phyloP scores from a whole-genome alignment of 2,329 filamentous ascomycete species.

The Trichoderma sp. region DNA sequence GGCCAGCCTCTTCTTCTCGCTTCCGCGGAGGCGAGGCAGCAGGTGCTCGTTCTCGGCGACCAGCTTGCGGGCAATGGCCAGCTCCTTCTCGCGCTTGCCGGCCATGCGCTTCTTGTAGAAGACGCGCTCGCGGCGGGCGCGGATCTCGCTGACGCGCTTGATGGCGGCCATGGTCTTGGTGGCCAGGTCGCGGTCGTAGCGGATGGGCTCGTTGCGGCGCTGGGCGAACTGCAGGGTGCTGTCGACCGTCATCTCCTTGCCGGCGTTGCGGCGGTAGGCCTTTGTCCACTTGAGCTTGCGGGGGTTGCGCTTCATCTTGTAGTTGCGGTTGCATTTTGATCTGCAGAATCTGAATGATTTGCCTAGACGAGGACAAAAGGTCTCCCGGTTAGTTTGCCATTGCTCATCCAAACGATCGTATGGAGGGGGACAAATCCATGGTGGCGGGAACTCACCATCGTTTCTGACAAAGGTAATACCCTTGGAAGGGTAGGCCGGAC shows the following conservation, averaged over 20 bases:
- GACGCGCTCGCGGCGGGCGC: constrained; percentile 77
- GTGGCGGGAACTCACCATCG: constrained; percentile 39
- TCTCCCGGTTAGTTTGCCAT: background rate
- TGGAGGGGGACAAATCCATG: background rate
- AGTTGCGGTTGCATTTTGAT: constrained; percentile 66
- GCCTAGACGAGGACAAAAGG: constrained; percentile 30
- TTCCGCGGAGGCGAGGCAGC: constrained; percentile 70
- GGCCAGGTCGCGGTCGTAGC: constrained; percentile 93
- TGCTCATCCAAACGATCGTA: background rate
- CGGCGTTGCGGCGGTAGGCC: constrained; percentile 76
- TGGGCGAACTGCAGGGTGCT: constrained; percentile 89
- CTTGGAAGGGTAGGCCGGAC: constrained; percentile 57
- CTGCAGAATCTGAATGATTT: constrained; percentile 61
- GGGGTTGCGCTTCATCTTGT: constrained; percentile 98
- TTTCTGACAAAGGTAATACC: constrained; percentile 56
- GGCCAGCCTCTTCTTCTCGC: constrained; percentile 61
- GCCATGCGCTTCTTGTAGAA: constrained; percentile 95
- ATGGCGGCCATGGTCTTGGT: constrained; percentile 88
- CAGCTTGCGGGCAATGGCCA: constrained; percentile 79
- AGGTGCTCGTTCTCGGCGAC: constrained; percentile 92
- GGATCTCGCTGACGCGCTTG: constrained; percentile 85
- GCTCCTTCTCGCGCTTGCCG: constrained; percentile 81
- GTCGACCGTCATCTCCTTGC: constrained; percentile 91
- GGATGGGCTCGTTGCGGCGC: constrained; percentile 88
- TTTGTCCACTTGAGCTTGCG: constrained; percentile 98